Conservation (phyloP, 495 filamentous ascomycete species). For the Neurospora sp. region DNA sequence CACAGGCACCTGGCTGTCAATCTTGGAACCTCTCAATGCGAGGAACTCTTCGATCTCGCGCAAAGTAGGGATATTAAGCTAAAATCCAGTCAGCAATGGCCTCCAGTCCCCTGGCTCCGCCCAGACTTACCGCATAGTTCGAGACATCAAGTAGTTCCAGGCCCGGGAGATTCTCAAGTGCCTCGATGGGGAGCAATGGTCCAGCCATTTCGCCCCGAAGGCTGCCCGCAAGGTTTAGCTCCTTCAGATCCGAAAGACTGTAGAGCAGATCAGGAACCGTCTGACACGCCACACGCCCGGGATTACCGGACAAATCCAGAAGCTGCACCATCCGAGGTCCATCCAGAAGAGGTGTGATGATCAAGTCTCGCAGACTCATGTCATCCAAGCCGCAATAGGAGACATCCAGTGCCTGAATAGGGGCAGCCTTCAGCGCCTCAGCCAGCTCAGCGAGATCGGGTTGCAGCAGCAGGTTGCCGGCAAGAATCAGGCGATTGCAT, state of each 20-base stretch:
- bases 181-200: conserved; percentile 17
- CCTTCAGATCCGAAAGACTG: conserved; percentile 14
- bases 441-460: conserved; percentile 21
- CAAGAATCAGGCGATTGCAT: conserved; percentile 21
- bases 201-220: conserved; percentile 52
- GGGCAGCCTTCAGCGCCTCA: conserved; percentile 16
- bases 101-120: no score
- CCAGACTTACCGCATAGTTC: conserved; percentile 46
- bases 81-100: neutral
- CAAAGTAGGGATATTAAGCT: conserved; percentile 45
- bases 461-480: conserved; percentile 14
- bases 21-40: conserved; percentile 35
- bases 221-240: conserved; percentile 72
- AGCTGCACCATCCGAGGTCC: conserved; percentile 14
- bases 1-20: conserved; percentile 52
- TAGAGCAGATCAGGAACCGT: conserved; percentile 15
- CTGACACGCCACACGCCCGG: conserved; percentile 53
- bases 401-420: conserved; percentile 21
- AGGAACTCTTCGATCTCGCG: conserved; percentile 42
- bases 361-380: conserved; percentile 13
- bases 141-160: conserved; percentile 62
- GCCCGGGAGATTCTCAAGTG: conserved; percentile 8
- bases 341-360: conserved; percentile 38
- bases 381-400: conserved; percentile 22
- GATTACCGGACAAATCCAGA: conserved; percentile 62